A percentile compares a stretch with the other conserved stretches of the same genome.
Conservation (phyloP, 768 basidiomycete genomes). For the Flagelloscypha sp. region DNA sequence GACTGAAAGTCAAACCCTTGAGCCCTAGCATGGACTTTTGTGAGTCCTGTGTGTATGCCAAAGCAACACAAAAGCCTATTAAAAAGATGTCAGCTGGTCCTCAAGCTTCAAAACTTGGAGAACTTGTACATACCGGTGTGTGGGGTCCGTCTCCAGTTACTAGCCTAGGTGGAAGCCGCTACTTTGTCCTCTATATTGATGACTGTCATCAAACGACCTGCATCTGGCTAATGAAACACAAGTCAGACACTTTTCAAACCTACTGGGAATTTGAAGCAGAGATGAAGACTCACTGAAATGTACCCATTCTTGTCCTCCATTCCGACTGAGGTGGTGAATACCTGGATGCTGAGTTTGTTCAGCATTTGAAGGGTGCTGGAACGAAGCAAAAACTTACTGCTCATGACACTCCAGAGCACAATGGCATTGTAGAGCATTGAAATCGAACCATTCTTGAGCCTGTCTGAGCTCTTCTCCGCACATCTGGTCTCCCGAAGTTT, state of each 20-base stretch:
- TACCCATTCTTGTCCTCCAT: slow-evolving; percentile 23
- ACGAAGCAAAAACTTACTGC: slow-evolving; percentile 29
- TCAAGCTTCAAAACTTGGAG: slow-evolving; percentile 21
- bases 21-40: slow-evolving; percentile 22
- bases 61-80: slow-evolving; percentile 26
- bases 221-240: slow-evolving; percentile 22
- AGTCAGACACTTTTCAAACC: slow-evolving; percentile 20
- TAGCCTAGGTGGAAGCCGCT: slow-evolving; percentile 17
- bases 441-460: slow-evolving; percentile 29
- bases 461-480: slow-evolving; percentile 26
- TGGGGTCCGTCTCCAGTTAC: slow-evolving; percentile 34
- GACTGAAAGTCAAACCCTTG: slow-evolving; percentile 9
- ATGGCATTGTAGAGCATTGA: slow-evolving; percentile 33
- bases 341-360: slow-evolving; percentile 23
- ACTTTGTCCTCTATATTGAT: slow-evolving; percentile 32
- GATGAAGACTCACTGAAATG: slow-evolving; percentile 22
- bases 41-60: slow-evolving; percentile 36
- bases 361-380: slow-evolving; percentile 25
- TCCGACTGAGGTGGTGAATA: slow-evolving; percentile 39
- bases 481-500: slow-evolving; percentile 22
- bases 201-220: slow-evolving; percentile 20
- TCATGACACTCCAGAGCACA: slow-evolving; percentile 35
- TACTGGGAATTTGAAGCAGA: slow-evolving; percentile 27
- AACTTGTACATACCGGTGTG: slow-evolving; percentile 30
- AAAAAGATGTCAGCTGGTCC: slow-evolving; percentile 17